These are phyloP conservation scores for Pyrus betulifolia DNA, from an alignment of 306 rosid genomes.

Conservation along the genomic window DNA sequence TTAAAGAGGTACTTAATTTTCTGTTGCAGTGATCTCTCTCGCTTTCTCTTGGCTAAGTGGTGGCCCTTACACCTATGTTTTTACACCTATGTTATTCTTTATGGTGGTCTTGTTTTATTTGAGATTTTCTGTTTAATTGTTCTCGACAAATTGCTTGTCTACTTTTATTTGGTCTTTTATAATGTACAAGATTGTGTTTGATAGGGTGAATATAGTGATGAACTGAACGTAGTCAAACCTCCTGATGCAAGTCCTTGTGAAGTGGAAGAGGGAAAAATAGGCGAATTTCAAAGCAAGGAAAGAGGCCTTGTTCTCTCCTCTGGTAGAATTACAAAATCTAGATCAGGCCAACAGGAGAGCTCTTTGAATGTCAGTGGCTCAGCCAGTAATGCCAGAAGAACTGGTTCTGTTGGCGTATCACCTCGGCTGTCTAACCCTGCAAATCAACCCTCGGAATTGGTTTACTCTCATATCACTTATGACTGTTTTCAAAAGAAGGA, in stretches of 20 bases:
- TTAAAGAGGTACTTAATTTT: slow-evolving; percentile 49
- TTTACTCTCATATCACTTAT: slow-evolving; percentile 9
- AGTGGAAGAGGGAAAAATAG: slow-evolving; percentile 27
- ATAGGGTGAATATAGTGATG: slow-evolving; percentile 30
- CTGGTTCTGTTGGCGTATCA: slow-evolving; percentile 12
- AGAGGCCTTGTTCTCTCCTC: slow-evolving; percentile 10
- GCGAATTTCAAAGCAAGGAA: slow-evolving; percentile 20
- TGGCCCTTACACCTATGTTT: neutral
- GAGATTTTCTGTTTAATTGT: neutral
- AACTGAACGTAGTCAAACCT: slow-evolving; percentile 28
- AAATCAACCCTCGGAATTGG: slow-evolving; percentile 24
- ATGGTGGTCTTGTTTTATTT: neutral
- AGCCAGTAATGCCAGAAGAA: slow-evolving; percentile 13
- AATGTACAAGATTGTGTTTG: slow-evolving; percentile 19
- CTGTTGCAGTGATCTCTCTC: neutral
- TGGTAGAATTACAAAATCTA: slow-evolving; percentile 36
- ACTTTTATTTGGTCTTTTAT: neutral
- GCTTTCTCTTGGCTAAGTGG: too few relatives aligned
- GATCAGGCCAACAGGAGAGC: slow-evolving; percentile 22
- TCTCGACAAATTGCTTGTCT: neutral
- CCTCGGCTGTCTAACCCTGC: slow-evolving; percentile 16
- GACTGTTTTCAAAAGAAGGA: slow-evolving; percentile 18
- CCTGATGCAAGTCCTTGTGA: slow-evolving; percentile 26
- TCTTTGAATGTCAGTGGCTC: slow-evolving; percentile 26
- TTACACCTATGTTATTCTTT: neutral